Percentiles rank a stretch among this genome's conserved stretches.
phyloP scores from a whole-genome alignment of 768 basidiomycete species.

The Tylopilus subfusipes region DNA sequence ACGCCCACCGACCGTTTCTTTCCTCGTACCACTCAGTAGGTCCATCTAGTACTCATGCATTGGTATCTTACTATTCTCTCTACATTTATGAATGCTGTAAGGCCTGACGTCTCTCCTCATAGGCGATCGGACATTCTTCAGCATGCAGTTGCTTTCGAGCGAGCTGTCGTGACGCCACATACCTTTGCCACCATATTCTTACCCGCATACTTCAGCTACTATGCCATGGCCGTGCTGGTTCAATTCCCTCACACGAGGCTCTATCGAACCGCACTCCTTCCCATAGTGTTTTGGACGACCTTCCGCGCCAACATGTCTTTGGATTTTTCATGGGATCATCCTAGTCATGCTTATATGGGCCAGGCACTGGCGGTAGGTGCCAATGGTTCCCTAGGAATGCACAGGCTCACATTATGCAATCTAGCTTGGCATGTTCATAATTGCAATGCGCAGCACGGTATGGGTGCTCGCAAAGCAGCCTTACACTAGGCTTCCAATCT shows the following conservation, averaged over 20 bases:
- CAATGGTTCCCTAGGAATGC: too few species aligned
- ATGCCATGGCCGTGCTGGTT: constrained; percentile 51
- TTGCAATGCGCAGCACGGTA: constrained; percentile 23
- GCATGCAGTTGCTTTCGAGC: constrained; percentile 14
- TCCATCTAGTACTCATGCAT: constrained; percentile 2
- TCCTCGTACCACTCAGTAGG: not conserved
- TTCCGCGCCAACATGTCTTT: constrained; percentile 36
- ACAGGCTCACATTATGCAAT: not conserved
- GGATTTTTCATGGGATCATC: constrained; percentile 21
- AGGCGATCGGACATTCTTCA: constrained; percentile 12
- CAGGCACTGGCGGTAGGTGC: constrained; percentile 21
- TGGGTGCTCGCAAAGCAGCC: constrained; percentile 18
- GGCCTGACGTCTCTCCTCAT: not conserved
- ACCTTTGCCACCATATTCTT: constrained; percentile 36
- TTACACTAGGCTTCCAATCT: constrained; percentile 13
- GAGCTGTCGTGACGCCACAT: constrained; percentile 19
- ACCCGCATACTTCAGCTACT: constrained; percentile 45
- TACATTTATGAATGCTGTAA: not conserved
- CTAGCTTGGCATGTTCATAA: constrained; percentile 23
- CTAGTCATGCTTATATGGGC: constrained; percentile 17
- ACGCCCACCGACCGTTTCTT: not conserved
- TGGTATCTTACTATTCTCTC: constrained; percentile 7
- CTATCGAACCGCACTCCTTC: constrained; percentile 46
- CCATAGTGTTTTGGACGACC: constrained; percentile 43
- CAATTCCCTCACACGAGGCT: constrained; percentile 42